Conservation (phyloP, 352 stramenopile genomes). For the Plasmopara viticola region DNA sequence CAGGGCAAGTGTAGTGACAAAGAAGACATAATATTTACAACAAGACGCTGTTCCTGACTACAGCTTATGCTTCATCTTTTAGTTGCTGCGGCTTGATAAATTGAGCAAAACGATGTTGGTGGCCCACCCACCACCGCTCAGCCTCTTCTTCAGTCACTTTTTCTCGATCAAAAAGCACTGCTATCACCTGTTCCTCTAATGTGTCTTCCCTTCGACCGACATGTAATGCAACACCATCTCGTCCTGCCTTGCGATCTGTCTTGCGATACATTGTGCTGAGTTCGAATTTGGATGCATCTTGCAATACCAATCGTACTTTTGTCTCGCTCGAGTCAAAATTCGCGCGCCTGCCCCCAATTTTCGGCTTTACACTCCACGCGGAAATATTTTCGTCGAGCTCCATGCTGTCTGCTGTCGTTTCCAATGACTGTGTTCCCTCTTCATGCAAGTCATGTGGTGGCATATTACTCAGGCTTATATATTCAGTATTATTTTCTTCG, state of each 20-base stretch:
- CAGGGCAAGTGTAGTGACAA: too few species aligned
- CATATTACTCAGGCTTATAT: slow-evolving; percentile 3
- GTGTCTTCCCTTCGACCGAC: slow-evolving; percentile 74
- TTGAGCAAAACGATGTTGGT: slow-evolving; percentile 57
- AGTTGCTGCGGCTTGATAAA: slow-evolving; percentile 19
- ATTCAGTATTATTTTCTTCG: slow-evolving; percentile 1
- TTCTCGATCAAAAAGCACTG: slow-evolving; percentile 79
- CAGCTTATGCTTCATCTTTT: slow-evolving; percentile 3
- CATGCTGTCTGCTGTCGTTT: slow-evolving; percentile 5
- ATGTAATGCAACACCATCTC: slow-evolving; percentile 68
- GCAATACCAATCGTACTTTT: slow-evolving; percentile 63
- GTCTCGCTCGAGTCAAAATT: slow-evolving; percentile 71
- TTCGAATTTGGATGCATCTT: slow-evolving; percentile 72
- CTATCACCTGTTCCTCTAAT: slow-evolving; percentile 72
- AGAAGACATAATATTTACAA: too few species aligned
- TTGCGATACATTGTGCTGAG: slow-evolving; percentile 84
- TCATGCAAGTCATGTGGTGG: not conserved
- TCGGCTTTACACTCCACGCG: slow-evolving; percentile 44
- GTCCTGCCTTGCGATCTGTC: slow-evolving; percentile 65
- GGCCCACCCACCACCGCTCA: slow-evolving; percentile 61
- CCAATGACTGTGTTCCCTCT: slow-evolving; percentile 5
- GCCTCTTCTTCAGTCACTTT: slow-evolving; percentile 74
- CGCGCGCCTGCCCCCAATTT: slow-evolving; percentile 40
- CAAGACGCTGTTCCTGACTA: too few species aligned
- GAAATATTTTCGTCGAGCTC: slow-evolving; percentile 4